Percentiles rank a stretch among this genome's conserved stretches.
Conservation (phyloP, 331 rosid genomes). For the Dryas integrifolia region DNA sequence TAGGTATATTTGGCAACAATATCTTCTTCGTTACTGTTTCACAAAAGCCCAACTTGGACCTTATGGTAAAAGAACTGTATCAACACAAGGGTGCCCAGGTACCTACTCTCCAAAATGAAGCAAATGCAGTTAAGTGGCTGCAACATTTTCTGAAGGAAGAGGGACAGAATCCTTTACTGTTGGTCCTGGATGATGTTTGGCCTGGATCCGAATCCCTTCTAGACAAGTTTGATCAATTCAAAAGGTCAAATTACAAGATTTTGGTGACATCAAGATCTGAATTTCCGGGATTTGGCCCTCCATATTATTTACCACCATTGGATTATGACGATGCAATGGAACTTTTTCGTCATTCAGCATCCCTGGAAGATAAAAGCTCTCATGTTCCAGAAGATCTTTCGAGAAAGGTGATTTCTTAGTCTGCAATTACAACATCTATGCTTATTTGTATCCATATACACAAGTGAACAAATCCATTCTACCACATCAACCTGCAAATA, state of each 20-base stretch:
- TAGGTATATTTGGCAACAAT: constrained; percentile 46
- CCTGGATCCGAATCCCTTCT: constrained; percentile 41
- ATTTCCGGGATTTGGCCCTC: constrained; percentile 29
- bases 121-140: constrained; percentile 30
- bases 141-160: constrained; percentile 25
- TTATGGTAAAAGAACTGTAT: constrained; percentile 29
- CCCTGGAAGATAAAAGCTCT: constrained; percentile 20
- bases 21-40: constrained; percentile 49
- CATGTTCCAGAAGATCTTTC: constrained; percentile 22
- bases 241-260: constrained; percentile 34
- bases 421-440: neutral
- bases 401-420: constrained; percentile 32
- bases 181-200: constrained; percentile 65
- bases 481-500: neutral
- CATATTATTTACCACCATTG: constrained; percentile 29
- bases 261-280: constrained; percentile 63
- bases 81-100: constrained; percentile 24
- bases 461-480: neutral
- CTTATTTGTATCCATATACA: neutral
- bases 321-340: constrained; percentile 28
- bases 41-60: constrained; percentile 40
- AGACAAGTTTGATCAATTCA: constrained; percentile 26
- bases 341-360: constrained; percentile 42
- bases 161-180: constrained; percentile 31
- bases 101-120: constrained; percentile 34